Conservation (phyloP, 2,329 filamentous ascomycete genomes). For the Orbilia javanica region DNA sequence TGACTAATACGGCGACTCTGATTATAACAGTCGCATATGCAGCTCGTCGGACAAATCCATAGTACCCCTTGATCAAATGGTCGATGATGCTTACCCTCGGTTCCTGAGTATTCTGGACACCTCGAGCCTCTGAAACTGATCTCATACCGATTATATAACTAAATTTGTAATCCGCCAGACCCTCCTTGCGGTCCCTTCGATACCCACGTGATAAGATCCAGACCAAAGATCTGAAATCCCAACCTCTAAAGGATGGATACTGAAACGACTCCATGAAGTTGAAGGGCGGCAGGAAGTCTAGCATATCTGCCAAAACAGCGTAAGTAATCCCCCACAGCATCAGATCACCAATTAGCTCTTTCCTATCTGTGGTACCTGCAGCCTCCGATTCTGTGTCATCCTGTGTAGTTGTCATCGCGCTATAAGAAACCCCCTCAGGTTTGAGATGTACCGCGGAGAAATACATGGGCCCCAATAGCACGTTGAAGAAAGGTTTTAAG, state of each 20-base stretch:
- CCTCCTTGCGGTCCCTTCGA: conserved; percentile 68
- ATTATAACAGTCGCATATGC: conserved; percentile 16
- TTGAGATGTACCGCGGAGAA: conserved; percentile 75
- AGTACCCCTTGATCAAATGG: conserved; percentile 48
- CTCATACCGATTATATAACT: conserved; percentile 48
- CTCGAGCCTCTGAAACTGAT: background rate
- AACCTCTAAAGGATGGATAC: conserved; percentile 76
- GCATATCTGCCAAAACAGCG: conserved; percentile 76
- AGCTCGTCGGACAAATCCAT: conserved; percentile 33
- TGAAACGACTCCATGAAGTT: conserved; percentile 74
- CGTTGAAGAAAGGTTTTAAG: conserved; percentile 70
- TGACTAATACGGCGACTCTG: background rate
- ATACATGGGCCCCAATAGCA: conserved; percentile 75
- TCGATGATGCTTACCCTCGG: conserved; percentile 45
- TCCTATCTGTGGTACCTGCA: background rate
- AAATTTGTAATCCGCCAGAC: conserved; percentile 50
- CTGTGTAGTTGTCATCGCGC: conserved; percentile 67
- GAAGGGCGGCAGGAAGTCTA: conserved; percentile 75
- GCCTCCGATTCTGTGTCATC: conserved; percentile 63
- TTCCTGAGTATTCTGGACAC: background rate
- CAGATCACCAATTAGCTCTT: conserved; percentile 67
- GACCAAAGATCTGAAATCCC: conserved; percentile 73
- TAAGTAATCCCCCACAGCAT: conserved; percentile 78
- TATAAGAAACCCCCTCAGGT: conserved; percentile 72
- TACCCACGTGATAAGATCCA: conserved; percentile 73